Evolutionary conservation across 2,329 filamentous ascomycete species (phyloP).

Genomic region (Trichophyton simii): DNA sequence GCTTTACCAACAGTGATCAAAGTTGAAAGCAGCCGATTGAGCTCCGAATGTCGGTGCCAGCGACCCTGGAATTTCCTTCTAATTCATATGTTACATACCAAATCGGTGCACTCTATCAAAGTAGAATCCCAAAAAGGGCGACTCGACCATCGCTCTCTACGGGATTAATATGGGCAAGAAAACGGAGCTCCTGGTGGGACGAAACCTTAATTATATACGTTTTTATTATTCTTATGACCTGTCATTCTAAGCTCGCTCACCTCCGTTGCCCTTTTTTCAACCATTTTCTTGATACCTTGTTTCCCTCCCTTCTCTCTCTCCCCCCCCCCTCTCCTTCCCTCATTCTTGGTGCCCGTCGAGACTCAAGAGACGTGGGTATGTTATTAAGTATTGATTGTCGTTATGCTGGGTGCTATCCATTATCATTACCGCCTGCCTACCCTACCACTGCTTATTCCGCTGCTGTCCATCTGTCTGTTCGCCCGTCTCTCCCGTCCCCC

Average conservation of each 20-base stretch:
- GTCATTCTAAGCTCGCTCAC: background rate
- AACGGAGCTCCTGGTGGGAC: conserved; percentile 4
- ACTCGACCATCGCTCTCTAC: background rate
- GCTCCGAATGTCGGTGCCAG: background rate
- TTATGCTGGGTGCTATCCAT: background rate
- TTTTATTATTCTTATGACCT: conserved; percentile 1
- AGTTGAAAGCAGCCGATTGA: background rate
- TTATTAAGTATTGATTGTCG: background rate
- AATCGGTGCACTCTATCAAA: background rate
- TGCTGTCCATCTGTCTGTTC: background rate
- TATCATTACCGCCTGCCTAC: background rate
- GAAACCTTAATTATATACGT: conserved; percentile 3
- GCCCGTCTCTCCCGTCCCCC: background rate
- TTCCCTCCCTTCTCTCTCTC: background rate
- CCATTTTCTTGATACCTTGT: background rate
- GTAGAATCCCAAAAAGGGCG: background rate
- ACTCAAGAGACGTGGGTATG: background rate
- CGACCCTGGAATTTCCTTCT: background rate
- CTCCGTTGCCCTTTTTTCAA: too few relatives aligned
- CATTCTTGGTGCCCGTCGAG: background rate
- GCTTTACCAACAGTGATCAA: background rate
- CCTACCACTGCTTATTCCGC: background rate
- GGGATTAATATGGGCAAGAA: background rate
- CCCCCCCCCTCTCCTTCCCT: too few relatives aligned
- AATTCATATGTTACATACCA: background rate